Percentiles rank a stretch among this genome's conserved stretches.
Conservation (phyloP, 345 rosid species). For the Brassica nigra region DNA sequence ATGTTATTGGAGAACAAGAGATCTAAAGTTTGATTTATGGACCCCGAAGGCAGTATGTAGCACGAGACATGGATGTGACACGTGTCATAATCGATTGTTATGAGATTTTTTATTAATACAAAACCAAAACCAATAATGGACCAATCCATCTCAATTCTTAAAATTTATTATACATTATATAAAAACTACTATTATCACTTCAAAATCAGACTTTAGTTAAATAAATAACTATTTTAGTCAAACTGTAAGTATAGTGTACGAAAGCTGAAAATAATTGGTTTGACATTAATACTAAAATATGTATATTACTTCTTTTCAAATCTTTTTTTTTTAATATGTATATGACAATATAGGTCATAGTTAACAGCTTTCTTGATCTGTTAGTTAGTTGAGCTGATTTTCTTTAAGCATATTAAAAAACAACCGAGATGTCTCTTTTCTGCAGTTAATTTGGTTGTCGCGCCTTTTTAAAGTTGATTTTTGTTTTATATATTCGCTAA, state of each 20-base stretch:
- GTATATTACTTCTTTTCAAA: not conserved
- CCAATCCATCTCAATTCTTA: constrained; percentile 13
- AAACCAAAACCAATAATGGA: constrained; percentile 19
- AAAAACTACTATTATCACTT: not conserved
- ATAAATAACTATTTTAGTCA: not conserved
- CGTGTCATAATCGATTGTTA: constrained; percentile 14
- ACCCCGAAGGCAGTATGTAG: constrained; percentile 36
- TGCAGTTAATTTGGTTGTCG: not conserved
- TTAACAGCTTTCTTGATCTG: not conserved
- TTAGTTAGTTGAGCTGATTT: not conserved
- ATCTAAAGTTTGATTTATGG: constrained; percentile 38
- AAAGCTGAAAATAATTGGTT: not conserved
- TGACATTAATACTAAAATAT: not conserved
- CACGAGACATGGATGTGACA: constrained; percentile 33
- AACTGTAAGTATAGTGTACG: not conserved
- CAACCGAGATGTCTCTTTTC: not conserved
- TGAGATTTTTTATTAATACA: not conserved
- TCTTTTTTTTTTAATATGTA: too few species aligned
- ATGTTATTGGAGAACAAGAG: constrained; percentile 32
- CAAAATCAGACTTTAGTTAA: not conserved
- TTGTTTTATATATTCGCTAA: constrained; percentile 1
- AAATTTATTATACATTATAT: not conserved
- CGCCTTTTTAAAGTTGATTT: not conserved
- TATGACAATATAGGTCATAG: not conserved
- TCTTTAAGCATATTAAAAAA: not conserved